These are phyloP conservation scores for Fusarium decemcellulare DNA, from an alignment of 2,329 filamentous ascomycete species.

Conservation along the genomic window DNA sequence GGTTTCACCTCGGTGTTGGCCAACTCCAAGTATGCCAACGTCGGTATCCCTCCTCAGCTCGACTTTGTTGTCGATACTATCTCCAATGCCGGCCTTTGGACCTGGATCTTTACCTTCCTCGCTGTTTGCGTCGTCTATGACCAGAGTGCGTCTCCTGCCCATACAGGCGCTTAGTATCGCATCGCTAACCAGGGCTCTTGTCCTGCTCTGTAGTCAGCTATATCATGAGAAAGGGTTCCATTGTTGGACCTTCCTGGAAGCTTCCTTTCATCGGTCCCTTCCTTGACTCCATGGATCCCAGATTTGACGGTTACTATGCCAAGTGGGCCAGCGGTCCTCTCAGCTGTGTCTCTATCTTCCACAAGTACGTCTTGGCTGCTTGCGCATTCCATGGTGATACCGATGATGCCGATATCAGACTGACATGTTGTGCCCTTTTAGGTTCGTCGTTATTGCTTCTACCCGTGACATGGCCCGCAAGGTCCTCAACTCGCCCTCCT, in stretches of 20 bases:
- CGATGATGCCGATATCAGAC: background rate
- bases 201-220: slow-evolving; percentile 74
- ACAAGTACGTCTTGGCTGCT: slow-evolving; percentile 78
- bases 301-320: slow-evolving; percentile 89
- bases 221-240: slow-evolving; percentile 80
- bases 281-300: slow-evolving; percentile 90
- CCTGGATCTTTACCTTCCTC: slow-evolving; percentile 79
- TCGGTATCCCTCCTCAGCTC: slow-evolving; percentile 68
- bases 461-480: slow-evolving; percentile 96
- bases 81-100: slow-evolving; percentile 71
- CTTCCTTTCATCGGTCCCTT: slow-evolving; percentile 96
- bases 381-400: background rate
- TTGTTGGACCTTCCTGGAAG: slow-evolving; percentile 82
- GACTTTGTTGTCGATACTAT: slow-evolving; percentile 68
- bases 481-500: slow-evolving; percentile 93
- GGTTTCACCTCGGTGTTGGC: slow-evolving; percentile 80
- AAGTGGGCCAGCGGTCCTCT: slow-evolving; percentile 94
- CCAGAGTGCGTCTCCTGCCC: slow-evolving; percentile 76
- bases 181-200: slow-evolving; percentile 37
- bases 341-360: slow-evolving; percentile 98
- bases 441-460: slow-evolving; percentile 97
- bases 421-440: slow-evolving; percentile 52
- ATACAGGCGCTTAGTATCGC: background rate
- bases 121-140: slow-evolving; percentile 85
- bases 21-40: slow-evolving; percentile 66